These are phyloP conservation scores for Phytopythium boreale DNA, from an alignment of 352 stramenopile species.

Conservation along the genomic window DNA sequence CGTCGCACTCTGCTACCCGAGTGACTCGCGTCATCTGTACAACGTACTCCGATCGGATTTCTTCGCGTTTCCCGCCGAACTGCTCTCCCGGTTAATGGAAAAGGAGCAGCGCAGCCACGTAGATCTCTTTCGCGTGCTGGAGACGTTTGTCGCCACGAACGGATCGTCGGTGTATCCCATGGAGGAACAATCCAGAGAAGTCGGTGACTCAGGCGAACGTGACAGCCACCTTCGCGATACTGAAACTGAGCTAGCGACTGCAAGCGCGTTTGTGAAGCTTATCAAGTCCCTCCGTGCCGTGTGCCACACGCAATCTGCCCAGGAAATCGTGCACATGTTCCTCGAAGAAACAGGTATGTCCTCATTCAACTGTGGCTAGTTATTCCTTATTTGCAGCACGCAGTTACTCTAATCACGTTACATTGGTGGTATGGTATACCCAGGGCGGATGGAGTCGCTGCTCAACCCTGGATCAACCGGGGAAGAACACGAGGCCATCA, in stretches of 20 bases:
- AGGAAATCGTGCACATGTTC: conserved; percentile 62
- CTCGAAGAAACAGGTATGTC: conserved; percentile 38
- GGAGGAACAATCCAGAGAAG: conserved; percentile 4
- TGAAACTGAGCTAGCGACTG: conserved; percentile 24
- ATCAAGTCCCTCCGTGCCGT: conserved; percentile 38
- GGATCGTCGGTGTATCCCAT: conserved; percentile 20
- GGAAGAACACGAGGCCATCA: conserved; percentile 57
- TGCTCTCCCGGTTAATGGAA: conserved; percentile 68
- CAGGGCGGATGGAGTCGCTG: conserved; percentile 35
- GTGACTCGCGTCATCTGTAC: conserved; percentile 72
- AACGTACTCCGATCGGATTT: conserved; percentile 70
- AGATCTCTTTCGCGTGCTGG: conserved; percentile 49
- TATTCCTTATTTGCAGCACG: neutral
- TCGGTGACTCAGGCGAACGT: neutral
- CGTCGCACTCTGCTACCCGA: conserved; percentile 59
- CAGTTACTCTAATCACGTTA: neutral
- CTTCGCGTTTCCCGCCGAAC: conserved; percentile 46
- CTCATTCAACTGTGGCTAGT: neutral
- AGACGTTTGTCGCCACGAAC: conserved; percentile 40
- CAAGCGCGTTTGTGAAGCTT: conserved; percentile 33
- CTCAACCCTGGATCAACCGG: conserved; percentile 43
- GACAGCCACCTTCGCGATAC: conserved; percentile 12
- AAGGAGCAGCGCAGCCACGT: conserved; percentile 45
- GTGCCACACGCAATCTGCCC: conserved; percentile 48
- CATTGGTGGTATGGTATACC: neutral